These are phyloP conservation scores for Sphenostylis stenocarpa DNA, from an alignment of 306 rosid species.

Conservation along the genomic window DNA sequence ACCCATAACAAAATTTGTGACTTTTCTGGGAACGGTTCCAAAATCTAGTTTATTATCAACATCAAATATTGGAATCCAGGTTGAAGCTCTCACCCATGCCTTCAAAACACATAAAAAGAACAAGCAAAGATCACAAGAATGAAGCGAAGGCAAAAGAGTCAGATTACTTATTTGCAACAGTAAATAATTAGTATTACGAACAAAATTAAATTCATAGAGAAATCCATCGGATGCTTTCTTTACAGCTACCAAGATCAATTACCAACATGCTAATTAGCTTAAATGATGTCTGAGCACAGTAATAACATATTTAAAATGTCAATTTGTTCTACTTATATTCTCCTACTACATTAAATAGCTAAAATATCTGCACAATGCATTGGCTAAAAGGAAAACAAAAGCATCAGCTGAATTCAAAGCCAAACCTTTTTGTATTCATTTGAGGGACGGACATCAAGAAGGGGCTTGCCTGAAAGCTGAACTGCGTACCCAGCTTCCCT, in stretches of 20 bases:
- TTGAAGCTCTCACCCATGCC: constrained; percentile 95
- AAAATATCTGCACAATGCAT: background rate
- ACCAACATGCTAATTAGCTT: background rate
- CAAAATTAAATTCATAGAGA: background rate
- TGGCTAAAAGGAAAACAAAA: background rate
- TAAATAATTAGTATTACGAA: constrained; percentile 7
- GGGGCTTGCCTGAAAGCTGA: constrained; percentile 85
- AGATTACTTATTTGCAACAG: constrained; percentile 16
- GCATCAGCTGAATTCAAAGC: background rate
- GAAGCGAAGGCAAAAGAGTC: background rate
- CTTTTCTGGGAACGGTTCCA: constrained; percentile 69
- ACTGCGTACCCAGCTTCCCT: constrained; percentile 93
- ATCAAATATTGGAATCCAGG: constrained; percentile 90
- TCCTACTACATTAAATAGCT: constrained; percentile 1
- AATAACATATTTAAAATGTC: constrained; percentile 17
- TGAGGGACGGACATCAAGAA: constrained; percentile 94
- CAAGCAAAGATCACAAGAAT: constrained; percentile 19
- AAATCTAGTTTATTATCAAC: constrained; percentile 56
- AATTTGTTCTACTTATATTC: background rate
- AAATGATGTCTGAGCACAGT: background rate
- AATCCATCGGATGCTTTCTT: constrained; percentile 14
- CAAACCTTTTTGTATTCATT: constrained; percentile 77
- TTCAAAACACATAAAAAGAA: constrained; percentile 40
- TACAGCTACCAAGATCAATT: constrained; percentile 6
- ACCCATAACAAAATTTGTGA: constrained; percentile 80